Conservation (phyloP, 352 stramenopile species). For the Aphanomyces euteiches region DNA sequence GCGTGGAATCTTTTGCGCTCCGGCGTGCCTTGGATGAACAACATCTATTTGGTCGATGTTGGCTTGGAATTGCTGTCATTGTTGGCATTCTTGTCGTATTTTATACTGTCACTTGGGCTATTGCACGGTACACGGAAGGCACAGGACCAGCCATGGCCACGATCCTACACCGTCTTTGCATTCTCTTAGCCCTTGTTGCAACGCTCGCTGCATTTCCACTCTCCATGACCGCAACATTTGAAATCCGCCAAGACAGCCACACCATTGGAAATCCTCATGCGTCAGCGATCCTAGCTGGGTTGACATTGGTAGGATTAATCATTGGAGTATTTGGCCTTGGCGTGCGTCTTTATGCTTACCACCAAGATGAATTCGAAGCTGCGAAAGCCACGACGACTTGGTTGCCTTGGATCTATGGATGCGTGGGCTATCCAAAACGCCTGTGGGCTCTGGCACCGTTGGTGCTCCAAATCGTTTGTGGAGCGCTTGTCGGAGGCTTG, state of each 20-base stretch:
- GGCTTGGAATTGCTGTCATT: slow-evolving; percentile 3
- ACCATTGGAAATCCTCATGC: slow-evolving; percentile 4
- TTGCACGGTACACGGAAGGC: background rate
- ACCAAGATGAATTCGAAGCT: slow-evolving; percentile 20
- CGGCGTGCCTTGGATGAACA: slow-evolving; percentile 4
- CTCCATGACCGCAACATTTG: slow-evolving; percentile 18
- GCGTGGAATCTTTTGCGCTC: slow-evolving; percentile 24
- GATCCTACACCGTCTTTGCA: background rate
- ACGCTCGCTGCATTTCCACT: slow-evolving; percentile 15
- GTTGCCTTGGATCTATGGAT: background rate
- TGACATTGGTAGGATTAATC: slow-evolving; percentile 8
- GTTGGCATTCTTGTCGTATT: background rate
- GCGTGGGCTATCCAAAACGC: slow-evolving; percentile 3
- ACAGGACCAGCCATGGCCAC: background rate
- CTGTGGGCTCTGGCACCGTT: background rate
- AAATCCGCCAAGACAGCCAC: slow-evolving; percentile 25
- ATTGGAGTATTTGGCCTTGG: background rate
- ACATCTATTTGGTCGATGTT: slow-evolving; percentile 2
- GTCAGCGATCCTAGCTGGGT: background rate
- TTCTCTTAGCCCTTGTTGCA: background rate
- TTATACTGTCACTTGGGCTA: background rate
- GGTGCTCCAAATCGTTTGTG: background rate
- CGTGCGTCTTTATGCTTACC: slow-evolving; percentile 14
- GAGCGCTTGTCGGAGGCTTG: slow-evolving; percentile 7
- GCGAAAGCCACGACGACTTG: background rate